phyloP scores from a whole-genome alignment of 495 filamentous ascomycete species.

The Pyrenula massariospora region DNA sequence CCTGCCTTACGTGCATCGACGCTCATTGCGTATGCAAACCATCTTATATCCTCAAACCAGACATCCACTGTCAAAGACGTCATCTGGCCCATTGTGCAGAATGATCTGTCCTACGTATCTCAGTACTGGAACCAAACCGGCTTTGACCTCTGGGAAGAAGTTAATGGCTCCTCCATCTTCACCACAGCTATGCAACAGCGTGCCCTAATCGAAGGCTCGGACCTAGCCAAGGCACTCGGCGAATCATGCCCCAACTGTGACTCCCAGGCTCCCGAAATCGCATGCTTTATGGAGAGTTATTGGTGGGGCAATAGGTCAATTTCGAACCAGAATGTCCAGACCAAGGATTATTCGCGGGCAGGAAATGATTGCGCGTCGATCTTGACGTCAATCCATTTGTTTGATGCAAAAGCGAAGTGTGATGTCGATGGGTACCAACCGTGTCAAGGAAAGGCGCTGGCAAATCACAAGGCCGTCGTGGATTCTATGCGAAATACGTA shows the following conservation, averaged over 20 bases:
- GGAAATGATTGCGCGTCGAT: constrained; percentile 36
- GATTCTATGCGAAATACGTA: constrained; percentile 52
- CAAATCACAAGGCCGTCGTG: constrained; percentile 52
- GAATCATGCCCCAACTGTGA: constrained; percentile 28
- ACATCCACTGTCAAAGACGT: constrained; percentile 20
- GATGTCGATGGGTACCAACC: constrained; percentile 44
- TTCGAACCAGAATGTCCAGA: constrained; percentile 28
- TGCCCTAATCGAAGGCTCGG: constrained; percentile 51
- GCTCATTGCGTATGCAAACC: constrained; percentile 29
- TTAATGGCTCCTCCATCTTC: constrained; percentile 49
- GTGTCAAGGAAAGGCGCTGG: constrained; percentile 47
- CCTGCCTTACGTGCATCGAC: constrained; percentile 58
- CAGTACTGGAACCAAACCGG: constrained; percentile 62
- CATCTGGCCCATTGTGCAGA: constrained; percentile 52
- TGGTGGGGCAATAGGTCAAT: constrained; percentile 32
- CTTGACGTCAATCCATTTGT: constrained; percentile 29
- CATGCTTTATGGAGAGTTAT: constrained; percentile 34
- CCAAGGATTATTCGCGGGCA: constrained; percentile 13
- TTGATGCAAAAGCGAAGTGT: constrained; percentile 36
- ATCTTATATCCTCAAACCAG: constrained; percentile 29
- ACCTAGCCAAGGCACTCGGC: constrained; percentile 38
- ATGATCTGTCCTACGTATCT: constrained; percentile 57
- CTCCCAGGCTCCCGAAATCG: constrained; percentile 36
- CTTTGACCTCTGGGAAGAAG: constrained; percentile 34
- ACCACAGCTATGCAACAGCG: constrained; percentile 43